phyloP scores from a whole-genome alignment of 768 basidiomycete species.

The Cystofilobasidium macerans region DNA sequence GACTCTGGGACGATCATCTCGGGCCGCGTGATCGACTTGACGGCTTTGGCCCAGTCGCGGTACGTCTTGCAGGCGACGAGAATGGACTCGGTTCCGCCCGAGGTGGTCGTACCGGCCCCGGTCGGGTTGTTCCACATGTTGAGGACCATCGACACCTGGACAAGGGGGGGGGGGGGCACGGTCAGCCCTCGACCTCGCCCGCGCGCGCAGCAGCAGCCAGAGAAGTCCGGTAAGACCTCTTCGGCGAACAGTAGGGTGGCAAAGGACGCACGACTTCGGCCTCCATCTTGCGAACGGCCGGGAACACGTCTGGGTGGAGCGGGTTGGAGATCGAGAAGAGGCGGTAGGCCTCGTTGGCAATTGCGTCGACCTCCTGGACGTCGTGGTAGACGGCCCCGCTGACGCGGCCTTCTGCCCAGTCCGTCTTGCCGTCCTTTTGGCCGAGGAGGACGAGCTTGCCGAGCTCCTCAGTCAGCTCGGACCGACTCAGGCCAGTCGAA shows the following conservation, averaged over 20 bases:
- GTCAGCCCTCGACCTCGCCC: conserved; percentile 53
- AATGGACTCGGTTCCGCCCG: conserved; percentile 91
- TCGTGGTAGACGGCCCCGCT: conserved; percentile 64
- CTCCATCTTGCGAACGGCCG: conserved; percentile 71
- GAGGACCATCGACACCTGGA: conserved; percentile 30
- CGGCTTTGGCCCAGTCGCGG: conserved; percentile 36
- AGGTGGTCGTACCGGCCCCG: conserved; percentile 85
- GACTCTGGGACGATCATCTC: conserved; percentile 74
- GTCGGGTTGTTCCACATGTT: conserved; percentile 58
- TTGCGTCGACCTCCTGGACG: conserved; percentile 55
- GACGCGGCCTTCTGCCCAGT: conserved; percentile 63
- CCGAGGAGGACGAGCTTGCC: conserved; percentile 47
- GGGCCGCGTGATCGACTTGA: conserved; percentile 78
- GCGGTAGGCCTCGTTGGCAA: conserved; percentile 69
- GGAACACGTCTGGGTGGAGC: conserved; percentile 25
- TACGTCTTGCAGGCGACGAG: conserved; percentile 87
- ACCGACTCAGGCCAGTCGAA: conserved; percentile 50
- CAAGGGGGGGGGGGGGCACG: too few relatives aligned
- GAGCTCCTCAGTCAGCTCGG: conserved; percentile 72
- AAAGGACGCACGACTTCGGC: conserved; percentile 69
- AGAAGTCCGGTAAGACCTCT: too few relatives aligned
- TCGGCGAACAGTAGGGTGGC: background rate
- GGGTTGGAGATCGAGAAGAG: conserved; percentile 65
- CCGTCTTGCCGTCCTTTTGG: conserved; percentile 45
- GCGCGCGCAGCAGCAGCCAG: background rate